Base-by-base conservation (phyloP, 805 yeast genomes). In the Pichia occidentalis region DNA sequence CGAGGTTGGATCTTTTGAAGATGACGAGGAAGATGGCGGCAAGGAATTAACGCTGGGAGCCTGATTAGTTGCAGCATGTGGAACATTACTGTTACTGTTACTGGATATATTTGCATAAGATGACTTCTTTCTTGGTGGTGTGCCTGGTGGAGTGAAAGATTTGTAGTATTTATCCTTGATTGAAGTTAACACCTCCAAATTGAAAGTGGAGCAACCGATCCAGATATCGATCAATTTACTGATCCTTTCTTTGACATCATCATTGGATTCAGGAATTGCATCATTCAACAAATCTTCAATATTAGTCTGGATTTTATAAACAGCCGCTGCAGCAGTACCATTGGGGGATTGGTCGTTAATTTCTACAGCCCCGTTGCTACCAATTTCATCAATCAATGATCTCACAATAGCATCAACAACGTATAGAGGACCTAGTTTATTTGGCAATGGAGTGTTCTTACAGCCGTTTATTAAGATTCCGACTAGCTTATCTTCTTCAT, bases 381-480 rank as follows among this genome's bases (percentile, higher is more conserved):
- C 82, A 52, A 77, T 81, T 37, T 54, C 56, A 41, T 84, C 95
- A 54, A 78, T 75, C 55, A 74, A 85, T 19, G 81, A 87, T 62
- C 97, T 77, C 38, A 85, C 92, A 47, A 92, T 75, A 19, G 97
- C 85, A 61, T 92, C 98, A 45, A 90, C 77, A 46, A 87, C 88
- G 59, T 92, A 92, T 57, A 92, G 66, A 32, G 86, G 77, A 40
- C 97, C 97, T 48, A 92, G 71, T 64, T 88, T 92, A 63, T 90
- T 94, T 34, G 88, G 63, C 17, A 78, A 69, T 22, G 90, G 83
- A 14, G 85, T 74, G 40, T 75, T 72, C 61, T 77, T 82, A 63
- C 88, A 75, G 60, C 82, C 75, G 36, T 77, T 67, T 53, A 72
- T 72, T 48, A 85, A 67, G 45, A 69, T 66, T 34, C 76, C 70